A percentile compares a stretch with the other conserved stretches of the same genome.
Evolutionary conservation across 108 stramenopile genomes (phyloP).

Genomic region (Asterionellopsis glacialis): DNA sequence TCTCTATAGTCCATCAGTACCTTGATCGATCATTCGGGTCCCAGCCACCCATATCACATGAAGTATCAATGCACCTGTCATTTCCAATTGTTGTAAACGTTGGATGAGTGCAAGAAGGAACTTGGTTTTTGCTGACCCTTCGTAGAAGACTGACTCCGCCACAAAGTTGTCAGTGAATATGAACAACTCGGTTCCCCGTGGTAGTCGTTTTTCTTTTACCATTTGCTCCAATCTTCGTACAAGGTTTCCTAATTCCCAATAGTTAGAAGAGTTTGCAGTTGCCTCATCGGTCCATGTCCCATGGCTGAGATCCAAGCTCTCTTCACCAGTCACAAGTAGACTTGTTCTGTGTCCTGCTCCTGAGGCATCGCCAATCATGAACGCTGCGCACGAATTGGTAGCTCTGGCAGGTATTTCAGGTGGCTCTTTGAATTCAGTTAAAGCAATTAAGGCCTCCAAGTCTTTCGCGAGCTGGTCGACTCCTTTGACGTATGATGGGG

Average conservation of each 20-base stretch:
- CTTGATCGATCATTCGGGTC: conserved; percentile 29
- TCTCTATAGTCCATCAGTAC: conserved; percentile 31
- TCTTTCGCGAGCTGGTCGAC: no score
- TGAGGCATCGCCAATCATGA: conserved; percentile 44
- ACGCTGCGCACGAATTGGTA: neutral
- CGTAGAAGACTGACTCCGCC: conserved; percentile 22
- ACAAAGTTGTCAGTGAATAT: conserved; percentile 50
- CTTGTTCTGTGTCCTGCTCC: conserved; percentile 15
- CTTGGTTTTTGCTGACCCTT: no score
- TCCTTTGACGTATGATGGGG: no score
- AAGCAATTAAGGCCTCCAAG: conserved; percentile 20
- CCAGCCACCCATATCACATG: conserved; percentile 31
- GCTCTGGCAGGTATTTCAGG: conserved; percentile 14
- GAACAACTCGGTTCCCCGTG: conserved; percentile 22
- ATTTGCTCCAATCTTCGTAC: no score
- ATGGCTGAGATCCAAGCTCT: no score
- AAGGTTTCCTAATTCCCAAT: no score
- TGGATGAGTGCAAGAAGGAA: conserved; percentile 17
- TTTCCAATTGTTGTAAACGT: no score
- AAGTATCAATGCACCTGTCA: no score
- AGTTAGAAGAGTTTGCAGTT: no score
- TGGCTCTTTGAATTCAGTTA: neutral
- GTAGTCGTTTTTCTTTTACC: no score
- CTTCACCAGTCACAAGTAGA: no score
- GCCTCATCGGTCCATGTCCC: no score